Evolutionary conservation across 495 filamentous ascomycete genomes (phyloP), one percentile per base, ranked within the genome.

Genomic region (Penicillium paxilli): DNA sequence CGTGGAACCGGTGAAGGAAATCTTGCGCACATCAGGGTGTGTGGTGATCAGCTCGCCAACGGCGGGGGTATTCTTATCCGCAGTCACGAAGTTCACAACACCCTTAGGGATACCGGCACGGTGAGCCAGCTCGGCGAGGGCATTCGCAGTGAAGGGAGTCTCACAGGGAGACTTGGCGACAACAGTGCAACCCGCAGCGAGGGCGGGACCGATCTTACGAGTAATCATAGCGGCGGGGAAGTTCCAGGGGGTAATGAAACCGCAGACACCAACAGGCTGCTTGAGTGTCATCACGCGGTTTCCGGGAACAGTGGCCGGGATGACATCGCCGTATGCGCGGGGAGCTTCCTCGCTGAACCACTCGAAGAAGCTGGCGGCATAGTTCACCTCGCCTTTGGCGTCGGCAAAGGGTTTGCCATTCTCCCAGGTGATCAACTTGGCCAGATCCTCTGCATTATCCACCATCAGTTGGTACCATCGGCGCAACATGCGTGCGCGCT

Each of bases 241-340:
- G 73, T 96, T 96, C 92, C 92, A 96, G 21, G 94, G 94, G 19
- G 94, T 97, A 66, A 98, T 96, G 26, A 98, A 75, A 11, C 91
- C 93, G 62, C 90, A 95, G 11, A 98, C 93, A 57, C 94, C 94
- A 41, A 98, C 84, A 5, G 94, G 93, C 71, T 97, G 85, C 69
- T 89, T 90, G 20, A 89, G 66, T 1, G 89, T 93, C 24, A 89
- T 80, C 2, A 92, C 78, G n/a, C 90, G 80, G 73, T 91, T 92
- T 0, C 82, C 85, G 0, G 85, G 70, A 5, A 87, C 70, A 8
- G 83, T 80, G 19, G 87, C 76, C 8, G 87, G 83, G 54, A 96
- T 96, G 19, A 87, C 90, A 51, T 87, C 85, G 7, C 88, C 88
- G 62, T 90, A 86, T 1, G 73, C 65, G 37, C 88, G 75, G 16